Evolutionary conservation across 306 rosid genomes (phyloP).

Genomic region (Ochetophila trinervis): DNA sequence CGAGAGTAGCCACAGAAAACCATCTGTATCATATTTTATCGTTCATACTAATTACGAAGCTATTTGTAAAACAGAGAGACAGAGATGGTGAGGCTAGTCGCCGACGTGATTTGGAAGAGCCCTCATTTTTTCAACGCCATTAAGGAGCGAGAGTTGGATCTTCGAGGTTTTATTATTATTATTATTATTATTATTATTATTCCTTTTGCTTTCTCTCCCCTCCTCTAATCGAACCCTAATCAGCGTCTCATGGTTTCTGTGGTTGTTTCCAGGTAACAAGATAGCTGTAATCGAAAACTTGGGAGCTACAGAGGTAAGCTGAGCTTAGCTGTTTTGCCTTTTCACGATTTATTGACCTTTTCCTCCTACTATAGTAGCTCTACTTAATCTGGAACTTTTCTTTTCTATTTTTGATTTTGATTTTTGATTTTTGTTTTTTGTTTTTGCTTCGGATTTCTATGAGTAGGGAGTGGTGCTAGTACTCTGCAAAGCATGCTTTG

Average conservation of each 20-base stretch:
- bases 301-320: slow-evolving; percentile 88
- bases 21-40: too few relatives aligned
- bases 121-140: slow-evolving; percentile 94
- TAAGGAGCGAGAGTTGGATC: slow-evolving; percentile 90
- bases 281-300: slow-evolving; percentile 85
- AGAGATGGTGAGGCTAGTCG: slow-evolving; percentile 82
- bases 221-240: not conserved
- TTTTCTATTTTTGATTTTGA: too few relatives aligned
- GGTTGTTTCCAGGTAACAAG: slow-evolving; percentile 63
- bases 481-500: too few relatives aligned
- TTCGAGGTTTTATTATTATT: too few relatives aligned
- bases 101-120: slow-evolving; percentile 99
- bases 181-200: not conserved
- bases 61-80: not conserved
- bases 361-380: too few relatives aligned
- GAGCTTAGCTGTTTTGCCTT: too few relatives aligned
- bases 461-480: too few relatives aligned
- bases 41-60: too few relatives aligned
- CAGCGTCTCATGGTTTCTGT: not conserved
- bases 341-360: not conserved
- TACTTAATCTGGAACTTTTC: too few relatives aligned
- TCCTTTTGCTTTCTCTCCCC: not conserved
- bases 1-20: too few relatives aligned
- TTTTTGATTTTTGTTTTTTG: too few relatives aligned
- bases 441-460: too few relatives aligned